Base-by-base conservation (phyloP, 768 basidiomycete species). In the Cubamyces lactineus region DNA sequence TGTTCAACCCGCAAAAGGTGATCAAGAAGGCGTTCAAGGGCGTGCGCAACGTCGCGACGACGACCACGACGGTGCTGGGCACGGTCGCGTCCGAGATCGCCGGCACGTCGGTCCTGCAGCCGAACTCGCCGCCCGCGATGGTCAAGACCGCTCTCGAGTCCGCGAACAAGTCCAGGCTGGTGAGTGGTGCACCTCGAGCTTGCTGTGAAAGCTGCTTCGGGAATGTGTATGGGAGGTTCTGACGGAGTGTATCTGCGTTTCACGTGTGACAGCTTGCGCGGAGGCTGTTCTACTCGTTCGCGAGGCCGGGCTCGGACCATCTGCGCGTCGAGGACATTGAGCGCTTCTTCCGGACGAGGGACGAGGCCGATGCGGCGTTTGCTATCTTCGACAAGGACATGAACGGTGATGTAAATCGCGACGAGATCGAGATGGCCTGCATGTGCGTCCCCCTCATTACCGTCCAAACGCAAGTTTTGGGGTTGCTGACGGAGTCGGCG, bases 211-310 rank as follows among this genome's bases (percentile, higher is more conserved):
- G 17, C 45, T 19, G n/a, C n/a, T n/a, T n/a, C 45, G 45, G 21
- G n/a, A n/a, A n/a, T 15, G 41, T 16, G 11, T 43, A 6, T 19
- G 42, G 19, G 42, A 6, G 42, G 5, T 43, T 16, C 15, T 15
- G 42, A 43, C 42, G 16, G 19, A 43, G 23, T 15, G 42, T 45
- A 11, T 39, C 4, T 3, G 17, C 6, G 19, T 7, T 13, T 50
- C 45, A 9, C 42, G 16, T 28, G 19, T 23, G 19, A n/a, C 69
- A 92, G 83, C 86, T 97, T 56, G 93, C 94, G 46, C 84, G 91
- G 52, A 81, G 94, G 40, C 76, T 97, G 42, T 97, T 86, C 78
- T 93, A 93, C 75, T 95, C 92, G 7, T 96, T 93, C 76, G 79
- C 82, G 4, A 82, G 84, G 66, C 80, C 81, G 2, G 84, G 83